phyloP scores from a whole-genome alignment of 106 monocot species.

The Allium cepa region DNA sequence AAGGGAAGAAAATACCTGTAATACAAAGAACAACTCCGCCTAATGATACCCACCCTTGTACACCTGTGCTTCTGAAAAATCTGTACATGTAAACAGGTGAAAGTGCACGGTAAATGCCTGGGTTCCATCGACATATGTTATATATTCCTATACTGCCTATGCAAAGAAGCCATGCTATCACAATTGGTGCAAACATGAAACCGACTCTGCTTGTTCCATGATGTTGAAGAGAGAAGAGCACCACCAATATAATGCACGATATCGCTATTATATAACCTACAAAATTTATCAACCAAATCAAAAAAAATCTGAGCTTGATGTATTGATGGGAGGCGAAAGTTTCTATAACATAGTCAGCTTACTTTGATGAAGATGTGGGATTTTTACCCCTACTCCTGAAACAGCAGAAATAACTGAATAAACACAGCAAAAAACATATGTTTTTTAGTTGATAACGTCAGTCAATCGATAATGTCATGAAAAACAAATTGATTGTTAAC shows the following conservation, averaged over 20 bases:
- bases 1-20: slow-evolving; percentile 31
- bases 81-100: slow-evolving; percentile 63
- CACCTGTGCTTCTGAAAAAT: slow-evolving; percentile 49
- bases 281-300: neutral
- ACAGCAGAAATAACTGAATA: slow-evolving; percentile 72
- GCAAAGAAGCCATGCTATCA: slow-evolving; percentile 60
- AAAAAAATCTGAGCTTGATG: too few species aligned
- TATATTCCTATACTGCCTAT: slow-evolving; percentile 60
- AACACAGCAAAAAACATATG: slow-evolving; percentile 1
- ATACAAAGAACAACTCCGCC: slow-evolving; percentile 70
- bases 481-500: slow-evolving; percentile 13
- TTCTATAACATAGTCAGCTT: slow-evolving; percentile 9
- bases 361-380: slow-evolving; percentile 59
- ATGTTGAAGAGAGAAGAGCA: slow-evolving; percentile 69
- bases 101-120: slow-evolving; percentile 34
- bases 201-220: slow-evolving; percentile 65
- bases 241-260: slow-evolving; percentile 57
- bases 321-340: neutral
- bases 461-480: neutral
- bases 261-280: slow-evolving; percentile 60
- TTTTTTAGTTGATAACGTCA: neutral
- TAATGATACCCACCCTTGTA: slow-evolving; percentile 63
- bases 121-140: slow-evolving; percentile 70
- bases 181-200: slow-evolving; percentile 74
- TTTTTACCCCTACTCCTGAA: slow-evolving; percentile 52